Base-by-base conservation (phyloP, 257 asterid genomes). In the Lavandula angustifolia region DNA sequence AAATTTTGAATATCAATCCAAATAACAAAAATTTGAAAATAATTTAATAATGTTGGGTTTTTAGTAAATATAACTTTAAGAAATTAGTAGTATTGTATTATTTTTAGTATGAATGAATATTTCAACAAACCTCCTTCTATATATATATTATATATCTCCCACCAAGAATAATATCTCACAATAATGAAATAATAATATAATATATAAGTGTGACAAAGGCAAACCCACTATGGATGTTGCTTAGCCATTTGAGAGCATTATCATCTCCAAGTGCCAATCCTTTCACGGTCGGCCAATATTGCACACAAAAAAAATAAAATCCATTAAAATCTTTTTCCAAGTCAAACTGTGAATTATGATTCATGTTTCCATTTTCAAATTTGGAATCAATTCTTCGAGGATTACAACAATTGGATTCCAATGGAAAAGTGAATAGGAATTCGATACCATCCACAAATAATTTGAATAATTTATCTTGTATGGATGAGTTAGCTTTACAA, bases 271-370 rank as follows among this genome's bases (percentile, higher is more conserved):
- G 60, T 71, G 68, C 13, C 35, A 55, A 77, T 73, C 71, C 66
- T 65, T 70, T 73, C 79, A 66, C 67, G 73, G 81, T 76, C 81
- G 73, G 75, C 81, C 81, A 72, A 72, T 50, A 13, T 73, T 68
- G 57, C 76, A 68, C 69, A 1, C 27, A 22, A 22, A 22, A 2
- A 22, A 62, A 35, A n/a, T n/a, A n/a, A n/a, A 54, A 60, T 35
- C 42, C 49, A 35, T 57, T 67, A 18, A 7, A 4, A 37, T 32
- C 6, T 10, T 40, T 49, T 3, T 11, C 8, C 7, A 3, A 70
- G 67, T 77, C 82, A 65, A 69, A 31, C 12, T 22, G 33, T 60
- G 54, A 60, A 77, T 73, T 31, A 77, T 77, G 64, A 73, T 60
- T 47, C 61, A 46, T 50, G 57, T 68, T 66, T 46, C 10, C 62